Conservation (phyloP, 108 stramenopile genomes). For the Cylindrotheca fusiformis region DNA sequence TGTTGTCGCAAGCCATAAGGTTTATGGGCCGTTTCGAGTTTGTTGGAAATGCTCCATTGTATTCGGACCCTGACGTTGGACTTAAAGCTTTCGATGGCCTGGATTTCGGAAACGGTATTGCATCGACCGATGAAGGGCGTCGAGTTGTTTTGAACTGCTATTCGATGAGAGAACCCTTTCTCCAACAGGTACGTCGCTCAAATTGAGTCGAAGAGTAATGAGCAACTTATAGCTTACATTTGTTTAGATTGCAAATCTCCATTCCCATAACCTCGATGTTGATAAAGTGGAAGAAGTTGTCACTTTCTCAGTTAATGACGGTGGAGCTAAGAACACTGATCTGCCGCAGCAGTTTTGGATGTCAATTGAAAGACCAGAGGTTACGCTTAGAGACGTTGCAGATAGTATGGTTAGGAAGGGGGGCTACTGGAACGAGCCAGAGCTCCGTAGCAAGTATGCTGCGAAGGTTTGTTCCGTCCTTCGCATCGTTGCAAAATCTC, state of each 20-base stretch:
- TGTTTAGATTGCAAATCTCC: constrained; percentile 17
- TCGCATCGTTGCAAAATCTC: constrained; percentile 54
- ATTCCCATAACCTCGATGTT: constrained; percentile 25
- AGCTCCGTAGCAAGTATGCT: constrained; percentile 50
- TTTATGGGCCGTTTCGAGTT: constrained; percentile 80
- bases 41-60: constrained; percentile 29
- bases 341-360: constrained; percentile 48
- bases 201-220: too few species aligned
- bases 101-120: constrained; percentile 44
- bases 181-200: too few species aligned
- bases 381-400: constrained; percentile 58
- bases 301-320: constrained; percentile 32
- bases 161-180: constrained; percentile 32
- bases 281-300: constrained; percentile 56
- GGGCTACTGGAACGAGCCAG: constrained; percentile 38
- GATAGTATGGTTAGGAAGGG: constrained; percentile 61
- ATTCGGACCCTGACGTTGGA: constrained; percentile 18
- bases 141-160: constrained; percentile 69
- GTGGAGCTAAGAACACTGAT: constrained; percentile 4
- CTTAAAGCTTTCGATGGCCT: constrained; percentile 65
- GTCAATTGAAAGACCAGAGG: constrained; percentile 48
- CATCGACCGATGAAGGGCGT: constrained; percentile 32
- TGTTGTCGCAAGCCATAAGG: constrained; percentile 48
- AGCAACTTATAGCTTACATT: neutral
- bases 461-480: constrained; percentile 58